Evolutionary conservation across 2,329 filamentous ascomycete species (phyloP).

Genomic region (Trichoderma sp.): DNA sequence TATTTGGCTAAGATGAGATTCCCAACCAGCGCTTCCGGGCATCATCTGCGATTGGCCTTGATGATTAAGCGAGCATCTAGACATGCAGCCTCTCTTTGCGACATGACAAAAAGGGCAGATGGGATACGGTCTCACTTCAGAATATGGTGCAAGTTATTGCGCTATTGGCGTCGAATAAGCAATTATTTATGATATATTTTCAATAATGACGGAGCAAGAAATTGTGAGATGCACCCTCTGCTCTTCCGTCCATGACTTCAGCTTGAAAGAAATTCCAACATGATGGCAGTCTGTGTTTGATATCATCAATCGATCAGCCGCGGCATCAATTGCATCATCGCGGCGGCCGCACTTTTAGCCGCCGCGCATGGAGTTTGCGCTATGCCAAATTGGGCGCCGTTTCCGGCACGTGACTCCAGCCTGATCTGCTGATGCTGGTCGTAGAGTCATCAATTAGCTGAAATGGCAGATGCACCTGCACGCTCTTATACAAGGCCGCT

Average conservation of each 20-base stretch:
- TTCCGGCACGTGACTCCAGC: not conserved
- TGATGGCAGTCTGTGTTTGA: not conserved
- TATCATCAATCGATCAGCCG: not conserved
- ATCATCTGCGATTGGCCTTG: not conserved
- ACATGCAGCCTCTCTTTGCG: not conserved
- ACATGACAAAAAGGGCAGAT: not conserved
- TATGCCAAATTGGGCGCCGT: not conserved
- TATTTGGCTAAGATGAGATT: not conserved
- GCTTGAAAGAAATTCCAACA: not conserved
- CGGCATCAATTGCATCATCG: not conserved
- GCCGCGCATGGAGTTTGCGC: not conserved
- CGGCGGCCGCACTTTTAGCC: too few relatives aligned
- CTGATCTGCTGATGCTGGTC: not conserved
- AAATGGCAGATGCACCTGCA: not conserved
- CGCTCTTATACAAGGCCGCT: not conserved
- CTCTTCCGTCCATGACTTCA: not conserved
- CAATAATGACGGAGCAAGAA: not conserved
- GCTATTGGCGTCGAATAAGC: not conserved
- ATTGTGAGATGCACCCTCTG: not conserved
- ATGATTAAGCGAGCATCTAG: conserved; percentile 15
- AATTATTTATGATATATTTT: not conserved
- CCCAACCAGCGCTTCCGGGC: not conserved
- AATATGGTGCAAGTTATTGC: not conserved
- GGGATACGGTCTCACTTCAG: not conserved
- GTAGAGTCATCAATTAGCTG: not conserved